phyloP scores from a whole-genome alignment of 2,329 filamentous ascomycete genomes.

The Fusarium veterinarium region DNA sequence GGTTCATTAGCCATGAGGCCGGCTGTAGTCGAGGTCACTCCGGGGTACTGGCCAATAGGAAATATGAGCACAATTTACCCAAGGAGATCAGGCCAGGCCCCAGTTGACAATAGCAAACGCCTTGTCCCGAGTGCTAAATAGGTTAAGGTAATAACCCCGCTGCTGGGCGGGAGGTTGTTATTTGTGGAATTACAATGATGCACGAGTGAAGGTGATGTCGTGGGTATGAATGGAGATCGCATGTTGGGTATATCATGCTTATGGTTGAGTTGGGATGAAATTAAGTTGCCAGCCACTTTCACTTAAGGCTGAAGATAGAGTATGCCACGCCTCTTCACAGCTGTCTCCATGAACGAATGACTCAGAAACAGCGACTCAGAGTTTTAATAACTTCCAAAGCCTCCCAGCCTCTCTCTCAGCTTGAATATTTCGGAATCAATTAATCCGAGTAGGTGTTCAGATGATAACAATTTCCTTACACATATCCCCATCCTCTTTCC shows the following conservation, averaged over 20 bases:
- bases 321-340: background rate
- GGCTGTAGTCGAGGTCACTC: constrained; percentile 4
- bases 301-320: rapidly evolving
- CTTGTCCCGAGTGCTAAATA: background rate
- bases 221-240: background rate
- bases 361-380: background rate
- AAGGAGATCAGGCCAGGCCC: constrained; percentile 11
- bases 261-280: background rate
- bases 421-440: too few relatives aligned
- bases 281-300: background rate
- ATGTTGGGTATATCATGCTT: background rate
- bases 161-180: background rate
- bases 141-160: constrained; percentile 6
- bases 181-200: constrained; percentile 4
- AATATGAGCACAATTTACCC: background rate
- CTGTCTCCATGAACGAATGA: background rate
- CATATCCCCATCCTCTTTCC: background rate
- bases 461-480: background rate
- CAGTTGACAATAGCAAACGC: background rate
- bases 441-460: too few relatives aligned
- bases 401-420: too few relatives aligned
- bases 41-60: constrained; percentile 1
- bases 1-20: constrained; percentile 30
- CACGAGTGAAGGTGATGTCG: background rate
- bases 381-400: background rate